phyloP scores from a whole-genome alignment of 2,329 filamentous ascomycete species.

The Epichloe uncinata region DNA sequence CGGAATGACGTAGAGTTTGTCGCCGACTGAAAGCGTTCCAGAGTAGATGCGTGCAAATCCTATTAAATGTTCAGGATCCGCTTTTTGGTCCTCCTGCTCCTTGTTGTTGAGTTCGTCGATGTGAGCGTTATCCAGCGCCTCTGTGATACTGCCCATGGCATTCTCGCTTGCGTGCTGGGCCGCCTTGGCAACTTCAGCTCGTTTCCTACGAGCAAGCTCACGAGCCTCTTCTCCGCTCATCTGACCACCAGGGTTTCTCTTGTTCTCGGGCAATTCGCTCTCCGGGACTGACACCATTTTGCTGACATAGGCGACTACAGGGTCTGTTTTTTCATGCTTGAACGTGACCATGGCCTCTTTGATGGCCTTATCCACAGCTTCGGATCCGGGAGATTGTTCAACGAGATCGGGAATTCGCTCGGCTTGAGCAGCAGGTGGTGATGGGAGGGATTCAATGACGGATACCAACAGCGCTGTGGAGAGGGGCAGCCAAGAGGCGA shows the following conservation, averaged over 20 bases:
- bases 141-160: slow-evolving; percentile 42
- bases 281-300: slow-evolving; percentile 96
- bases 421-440: slow-evolving; percentile 67
- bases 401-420: slow-evolving; percentile 69
- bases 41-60: slow-evolving; percentile 93
- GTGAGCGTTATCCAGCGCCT: slow-evolving; percentile 46
- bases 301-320: slow-evolving; percentile 88
- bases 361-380: slow-evolving; percentile 53
- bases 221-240: slow-evolving; percentile 82
- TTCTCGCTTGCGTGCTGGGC: slow-evolving; percentile 35
- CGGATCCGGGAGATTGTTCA: slow-evolving; percentile 62
- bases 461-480: slow-evolving; percentile 89
- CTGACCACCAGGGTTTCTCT: slow-evolving; percentile 47
- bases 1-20: slow-evolving; percentile 78
- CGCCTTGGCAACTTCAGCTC: slow-evolving; percentile 75
- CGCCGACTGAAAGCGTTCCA: slow-evolving; percentile 76
- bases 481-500: slow-evolving; percentile 79
- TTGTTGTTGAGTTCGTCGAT: slow-evolving; percentile 37
- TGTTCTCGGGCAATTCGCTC: slow-evolving; percentile 83
- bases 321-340: slow-evolving; percentile 54
- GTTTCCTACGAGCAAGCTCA: slow-evolving; percentile 75
- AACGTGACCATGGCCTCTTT: slow-evolving; percentile 75
- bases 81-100: slow-evolving; percentile 40
- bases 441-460: slow-evolving; percentile 83
- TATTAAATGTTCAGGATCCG: slow-evolving; percentile 76